These are phyloP conservation scores for Colletotrichum sp. DNA, from an alignment of 2,329 filamentous ascomycete species.

Conservation along the genomic window DNA sequence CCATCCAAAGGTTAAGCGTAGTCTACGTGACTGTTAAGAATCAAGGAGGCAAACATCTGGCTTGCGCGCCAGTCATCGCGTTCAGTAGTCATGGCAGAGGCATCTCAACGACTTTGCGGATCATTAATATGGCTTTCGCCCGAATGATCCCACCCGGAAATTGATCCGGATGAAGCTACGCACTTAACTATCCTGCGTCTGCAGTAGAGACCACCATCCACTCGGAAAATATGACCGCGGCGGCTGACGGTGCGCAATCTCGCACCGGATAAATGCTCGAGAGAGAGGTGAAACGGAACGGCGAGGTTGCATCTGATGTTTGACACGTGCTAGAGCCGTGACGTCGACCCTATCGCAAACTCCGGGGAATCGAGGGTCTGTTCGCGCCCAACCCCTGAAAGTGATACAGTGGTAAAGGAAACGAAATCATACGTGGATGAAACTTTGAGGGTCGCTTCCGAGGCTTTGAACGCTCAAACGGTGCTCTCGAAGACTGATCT, in stretches of 20 bases:
- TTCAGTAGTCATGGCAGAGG: neutral
- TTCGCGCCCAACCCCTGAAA: slow-evolving; percentile 1
- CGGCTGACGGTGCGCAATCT: neutral
- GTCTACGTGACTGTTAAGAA: neutral
- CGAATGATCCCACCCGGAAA: neutral
- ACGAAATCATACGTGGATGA: neutral
- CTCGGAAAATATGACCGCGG: neutral
- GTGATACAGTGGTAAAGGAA: neutral
- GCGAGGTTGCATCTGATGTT: slow-evolving; percentile 7
- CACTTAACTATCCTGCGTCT: neutral
- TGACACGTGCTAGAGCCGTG: slow-evolving; percentile 9
- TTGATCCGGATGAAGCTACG: neutral
- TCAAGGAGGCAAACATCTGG: neutral
- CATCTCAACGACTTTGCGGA: neutral
- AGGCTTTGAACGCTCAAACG: neutral
- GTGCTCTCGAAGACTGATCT: neutral
- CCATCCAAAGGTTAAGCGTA: neutral
- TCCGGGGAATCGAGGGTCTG: slow-evolving; percentile 5
- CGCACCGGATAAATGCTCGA: neutral
- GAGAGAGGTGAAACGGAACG: neutral
- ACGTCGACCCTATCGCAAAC: neutral
- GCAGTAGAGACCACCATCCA: neutral
- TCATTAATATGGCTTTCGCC: neutral
- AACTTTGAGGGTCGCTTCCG: neutral
- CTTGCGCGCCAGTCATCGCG: neutral